A percentile compares a stretch with the other conserved stretches of the same genome.
phyloP scores from a whole-genome alignment of 768 basidiomycete species.

The Phlegmacium glaucopus region DNA sequence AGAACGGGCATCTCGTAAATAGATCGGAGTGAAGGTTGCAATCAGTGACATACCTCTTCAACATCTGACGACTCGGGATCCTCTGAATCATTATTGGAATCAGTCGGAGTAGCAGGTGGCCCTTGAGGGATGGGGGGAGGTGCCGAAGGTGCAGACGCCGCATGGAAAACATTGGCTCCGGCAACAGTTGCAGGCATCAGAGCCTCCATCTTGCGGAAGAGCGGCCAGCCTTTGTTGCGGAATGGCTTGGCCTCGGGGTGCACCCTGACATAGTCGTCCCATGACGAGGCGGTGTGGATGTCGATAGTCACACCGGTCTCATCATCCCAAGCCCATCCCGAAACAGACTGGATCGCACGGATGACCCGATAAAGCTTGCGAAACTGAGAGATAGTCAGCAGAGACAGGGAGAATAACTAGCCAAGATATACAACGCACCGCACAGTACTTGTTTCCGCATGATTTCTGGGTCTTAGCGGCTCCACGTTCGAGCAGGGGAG shows the following conservation, averaged over 20 bases:
- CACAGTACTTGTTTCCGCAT: slow-evolving; percentile 12
- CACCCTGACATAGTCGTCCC: slow-evolving; percentile 9
- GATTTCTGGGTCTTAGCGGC: slow-evolving; percentile 9
- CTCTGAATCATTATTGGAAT: too few species aligned
- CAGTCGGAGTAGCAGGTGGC: too few species aligned
- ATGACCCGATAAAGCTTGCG: slow-evolving; percentile 8
- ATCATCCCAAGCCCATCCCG: slow-evolving; percentile 7
- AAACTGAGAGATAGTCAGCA: slow-evolving; percentile 2
- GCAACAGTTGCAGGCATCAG: slow-evolving; percentile 5
- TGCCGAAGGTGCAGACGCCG: neutral
- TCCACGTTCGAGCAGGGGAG: slow-evolving; percentile 2
- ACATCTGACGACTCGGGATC: too few species aligned
- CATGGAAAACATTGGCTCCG: slow-evolving; percentile 10
- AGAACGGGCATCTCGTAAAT: too few species aligned
- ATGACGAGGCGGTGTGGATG: slow-evolving; percentile 1
- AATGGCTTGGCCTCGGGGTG: slow-evolving; percentile 12
- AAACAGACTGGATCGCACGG: neutral
- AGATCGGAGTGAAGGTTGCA: too few species aligned
- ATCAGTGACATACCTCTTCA: too few species aligned
- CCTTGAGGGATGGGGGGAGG: too few species aligned
- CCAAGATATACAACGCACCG: slow-evolving; percentile 1
- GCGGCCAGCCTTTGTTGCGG: slow-evolving; percentile 11
- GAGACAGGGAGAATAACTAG: neutral
- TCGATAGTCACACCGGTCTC: slow-evolving; percentile 1
- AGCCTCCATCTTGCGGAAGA: neutral